These are phyloP conservation scores for Xylaria sp. DNA, from an alignment of 2,329 filamentous ascomycete genomes.

Conservation along the genomic window DNA sequence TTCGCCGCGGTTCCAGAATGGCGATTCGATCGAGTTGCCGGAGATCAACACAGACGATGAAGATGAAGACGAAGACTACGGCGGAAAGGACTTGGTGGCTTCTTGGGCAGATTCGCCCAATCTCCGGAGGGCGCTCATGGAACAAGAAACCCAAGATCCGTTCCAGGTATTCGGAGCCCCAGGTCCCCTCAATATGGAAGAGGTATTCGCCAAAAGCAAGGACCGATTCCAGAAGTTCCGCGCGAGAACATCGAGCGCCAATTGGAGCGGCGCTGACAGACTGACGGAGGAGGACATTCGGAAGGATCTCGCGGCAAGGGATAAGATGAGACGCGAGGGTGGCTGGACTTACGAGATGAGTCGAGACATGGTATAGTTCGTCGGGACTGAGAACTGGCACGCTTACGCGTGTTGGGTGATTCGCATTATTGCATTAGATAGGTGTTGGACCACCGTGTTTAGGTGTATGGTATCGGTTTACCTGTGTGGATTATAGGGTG, in stretches of 20 bases:
- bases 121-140: constrained; percentile 72
- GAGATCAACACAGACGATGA: constrained; percentile 96
- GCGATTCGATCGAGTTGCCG: constrained; percentile 87
- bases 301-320: constrained; percentile 68
- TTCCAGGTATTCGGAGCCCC: constrained; percentile 87
- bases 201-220: constrained; percentile 90
- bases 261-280: constrained; percentile 82
- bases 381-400: neutral
- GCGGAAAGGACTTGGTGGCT: constrained; percentile 65
- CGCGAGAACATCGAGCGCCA: constrained; percentile 87
- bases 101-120: constrained; percentile 90
- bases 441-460: constrained; percentile 23
- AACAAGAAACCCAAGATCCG: constrained; percentile 85
- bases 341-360: constrained; percentile 66
- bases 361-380: constrained; percentile 30
- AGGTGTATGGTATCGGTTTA: constrained; percentile 1
- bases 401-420: neutral
- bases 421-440: constrained; percentile 26
- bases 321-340: constrained; percentile 69
- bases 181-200: constrained; percentile 88
- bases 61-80: constrained; percentile 72
- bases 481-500: constrained; percentile 5
- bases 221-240: constrained; percentile 86
- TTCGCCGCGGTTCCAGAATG: constrained; percentile 84
- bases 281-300: constrained; percentile 75